phyloP scores from a whole-genome alignment of 345 rosid genomes.

The Linum trigynum region DNA sequence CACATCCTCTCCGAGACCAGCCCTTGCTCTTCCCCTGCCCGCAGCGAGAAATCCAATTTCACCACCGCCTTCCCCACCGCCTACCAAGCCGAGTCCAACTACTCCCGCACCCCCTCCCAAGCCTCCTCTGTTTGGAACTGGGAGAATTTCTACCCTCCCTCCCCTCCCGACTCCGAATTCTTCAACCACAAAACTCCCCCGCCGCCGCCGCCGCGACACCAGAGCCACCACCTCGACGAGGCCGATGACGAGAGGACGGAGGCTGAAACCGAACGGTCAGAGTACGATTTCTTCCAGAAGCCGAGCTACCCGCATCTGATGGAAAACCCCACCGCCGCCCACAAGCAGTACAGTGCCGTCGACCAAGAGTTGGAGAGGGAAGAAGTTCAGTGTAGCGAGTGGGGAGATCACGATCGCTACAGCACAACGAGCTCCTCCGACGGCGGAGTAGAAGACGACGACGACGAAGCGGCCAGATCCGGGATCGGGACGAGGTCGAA shows the following conservation, averaged over 20 bases:
- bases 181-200: slow-evolving; percentile 34
- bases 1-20: slow-evolving; percentile 91
- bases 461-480: slow-evolving; percentile 51
- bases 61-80: slow-evolving; percentile 50
- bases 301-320: neutral
- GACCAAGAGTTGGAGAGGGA: slow-evolving; percentile 70
- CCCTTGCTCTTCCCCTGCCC: slow-evolving; percentile 49
- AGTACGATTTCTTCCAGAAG: slow-evolving; percentile 46
- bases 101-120: slow-evolving; percentile 75
- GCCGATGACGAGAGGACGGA: slow-evolving; percentile 14
- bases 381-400: slow-evolving; percentile 95
- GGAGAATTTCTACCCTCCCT: slow-evolving; percentile 93
- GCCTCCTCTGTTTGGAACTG: slow-evolving; percentile 94
- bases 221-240: slow-evolving; percentile 16
- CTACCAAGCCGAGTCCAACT: slow-evolving; percentile 52
- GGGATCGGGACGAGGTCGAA: slow-evolving; percentile 58
- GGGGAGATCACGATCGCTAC: slow-evolving; percentile 65
- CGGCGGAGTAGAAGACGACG: slow-evolving; percentile 34
- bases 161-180: slow-evolving; percentile 88
- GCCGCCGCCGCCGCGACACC: slow-evolving; percentile 2
- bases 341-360: slow-evolving; percentile 15
- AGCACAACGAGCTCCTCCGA: slow-evolving; percentile 50
- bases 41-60: slow-evolving; percentile 43
- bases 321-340: neutral
- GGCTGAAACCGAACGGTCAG: slow-evolving; percentile 54